Conservation (phyloP, 108 stramenopile genomes). For the Seminavis robusta region DNA sequence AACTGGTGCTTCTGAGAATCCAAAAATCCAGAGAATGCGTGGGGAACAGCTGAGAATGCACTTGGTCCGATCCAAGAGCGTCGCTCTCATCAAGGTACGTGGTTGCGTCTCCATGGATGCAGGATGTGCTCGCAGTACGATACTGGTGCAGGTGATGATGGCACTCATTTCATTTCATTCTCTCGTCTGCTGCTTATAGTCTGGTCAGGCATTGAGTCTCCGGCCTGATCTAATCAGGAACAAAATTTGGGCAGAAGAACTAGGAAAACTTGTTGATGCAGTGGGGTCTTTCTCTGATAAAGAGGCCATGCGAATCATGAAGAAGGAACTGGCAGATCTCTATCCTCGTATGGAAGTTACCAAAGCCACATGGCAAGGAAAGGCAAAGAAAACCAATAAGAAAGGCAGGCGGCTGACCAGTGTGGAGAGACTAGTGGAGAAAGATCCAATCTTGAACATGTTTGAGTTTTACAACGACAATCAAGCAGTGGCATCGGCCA, state of each 20-base stretch:
- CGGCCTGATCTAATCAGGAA: conserved; percentile 77
- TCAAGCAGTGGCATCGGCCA: conserved; percentile 73
- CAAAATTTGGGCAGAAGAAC: conserved; percentile 77
- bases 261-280: conserved; percentile 84
- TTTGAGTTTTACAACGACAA: conserved; percentile 80
- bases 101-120: not conserved
- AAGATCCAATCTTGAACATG: conserved; percentile 62
- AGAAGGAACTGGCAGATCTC: conserved; percentile 60
- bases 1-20: conserved; percentile 40
- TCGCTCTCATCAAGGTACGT: conserved; percentile 64
- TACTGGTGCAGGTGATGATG: not conserved
- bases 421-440: conserved; percentile 50
- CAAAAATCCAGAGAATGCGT: conserved; percentile 57
- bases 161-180: not conserved
- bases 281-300: conserved; percentile 77
- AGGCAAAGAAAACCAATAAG: conserved; percentile 18
- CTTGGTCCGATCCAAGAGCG: conserved; percentile 61
- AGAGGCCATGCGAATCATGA: conserved; percentile 79
- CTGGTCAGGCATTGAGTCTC: conserved; percentile 79
- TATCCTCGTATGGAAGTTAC: conserved; percentile 34
- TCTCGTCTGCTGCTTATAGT: conserved; percentile 9
- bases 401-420: conserved; percentile 15
- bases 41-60: conserved; percentile 68
- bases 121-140: not conserved
- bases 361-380: conserved; percentile 13